These are phyloP conservation scores for Paraphaeosphaeria minitans DNA, from an alignment of 2,329 filamentous ascomycete species.

Conservation along the genomic window DNA sequence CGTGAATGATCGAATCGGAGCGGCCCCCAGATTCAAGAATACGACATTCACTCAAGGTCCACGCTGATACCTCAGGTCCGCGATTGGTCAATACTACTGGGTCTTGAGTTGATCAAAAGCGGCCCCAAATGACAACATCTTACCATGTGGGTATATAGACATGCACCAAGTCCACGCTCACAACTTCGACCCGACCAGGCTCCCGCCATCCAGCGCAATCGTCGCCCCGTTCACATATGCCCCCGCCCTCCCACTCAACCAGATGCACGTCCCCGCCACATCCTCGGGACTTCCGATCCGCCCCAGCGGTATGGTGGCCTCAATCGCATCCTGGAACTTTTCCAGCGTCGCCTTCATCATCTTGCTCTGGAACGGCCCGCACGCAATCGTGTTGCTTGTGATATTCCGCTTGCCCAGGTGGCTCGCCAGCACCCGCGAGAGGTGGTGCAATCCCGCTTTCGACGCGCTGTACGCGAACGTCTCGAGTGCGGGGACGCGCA, in stretches of 20 bases:
- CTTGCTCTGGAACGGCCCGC: constrained; percentile 72
- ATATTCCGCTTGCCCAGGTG: constrained; percentile 66
- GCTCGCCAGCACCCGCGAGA: constrained; percentile 67
- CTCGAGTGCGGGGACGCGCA: constrained; percentile 63
- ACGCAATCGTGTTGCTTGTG: constrained; percentile 72
- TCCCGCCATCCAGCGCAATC: constrained; percentile 50
- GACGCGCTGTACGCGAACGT: constrained; percentile 65
- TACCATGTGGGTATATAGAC: not conserved
- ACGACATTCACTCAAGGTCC: too few relatives aligned
- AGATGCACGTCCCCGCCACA: constrained; percentile 73
- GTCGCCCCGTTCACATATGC: constrained; percentile 51
- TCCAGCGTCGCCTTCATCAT: constrained; percentile 75
- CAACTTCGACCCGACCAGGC: constrained; percentile 45
- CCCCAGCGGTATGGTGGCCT: constrained; percentile 65
- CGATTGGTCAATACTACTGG: too few relatives aligned
- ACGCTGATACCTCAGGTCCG: too few relatives aligned
- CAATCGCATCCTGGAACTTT: constrained; percentile 61
- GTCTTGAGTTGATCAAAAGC: too few relatives aligned
- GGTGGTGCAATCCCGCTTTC: constrained; percentile 69
- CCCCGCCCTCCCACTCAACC: constrained; percentile 70
- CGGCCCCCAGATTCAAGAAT: too few relatives aligned
- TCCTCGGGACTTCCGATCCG: constrained; percentile 71
- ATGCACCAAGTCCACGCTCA: constrained; percentile 14
- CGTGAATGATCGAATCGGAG: too few relatives aligned
- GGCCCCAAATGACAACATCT: too few relatives aligned